Percentiles rank a stretch among this genome's conserved stretches.
These are phyloP conservation scores for Olyra latifolia DNA, from an alignment of 176 grass and related monocot genomes.

Conservation along the genomic window DNA sequence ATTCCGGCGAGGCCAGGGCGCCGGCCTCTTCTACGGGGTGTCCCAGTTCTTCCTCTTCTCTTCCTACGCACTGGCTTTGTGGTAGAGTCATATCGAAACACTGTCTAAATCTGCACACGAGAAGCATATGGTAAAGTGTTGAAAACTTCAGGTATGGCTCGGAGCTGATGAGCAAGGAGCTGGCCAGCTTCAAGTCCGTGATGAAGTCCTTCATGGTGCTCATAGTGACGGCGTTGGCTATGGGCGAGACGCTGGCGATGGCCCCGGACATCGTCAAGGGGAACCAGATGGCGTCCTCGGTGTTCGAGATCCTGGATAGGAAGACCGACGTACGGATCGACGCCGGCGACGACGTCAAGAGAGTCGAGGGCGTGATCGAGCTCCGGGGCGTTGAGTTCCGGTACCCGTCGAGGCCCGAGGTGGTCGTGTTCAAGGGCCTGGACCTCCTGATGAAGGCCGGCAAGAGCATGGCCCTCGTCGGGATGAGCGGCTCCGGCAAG, in stretches of 20 bases:
- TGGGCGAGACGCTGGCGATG: conserved; percentile 82
- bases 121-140: neutral
- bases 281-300: conserved; percentile 91
- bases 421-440: conserved; percentile 74
- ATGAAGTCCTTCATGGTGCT: conserved; percentile 99
- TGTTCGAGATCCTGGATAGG: conserved; percentile 87
- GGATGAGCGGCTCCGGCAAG: conserved; percentile 95
- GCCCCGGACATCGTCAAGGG: conserved; percentile 96
- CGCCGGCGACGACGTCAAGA: conserved; percentile 65
- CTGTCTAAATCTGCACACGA: neutral
- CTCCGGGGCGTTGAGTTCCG: conserved; percentile 70
- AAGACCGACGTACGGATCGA: conserved; percentile 74
- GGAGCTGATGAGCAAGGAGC: conserved; percentile 72
- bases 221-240: conserved; percentile 83
- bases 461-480: conserved; percentile 96
- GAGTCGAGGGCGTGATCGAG: conserved; percentile 71
- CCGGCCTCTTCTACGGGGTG: conserved; percentile 87
- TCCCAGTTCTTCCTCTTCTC: conserved; percentile 97
- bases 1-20: conserved; percentile 85
- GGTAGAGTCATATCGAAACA: conserved; percentile 41
- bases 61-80: conserved; percentile 77
- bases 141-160: conserved; percentile 75
- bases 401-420: conserved; percentile 81
- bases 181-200: conserved; percentile 82
- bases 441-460: conserved; percentile 82